These are phyloP conservation scores for Termitomyces sp. DNA, from an alignment of 768 basidiomycete species.

Conservation along the genomic window DNA sequence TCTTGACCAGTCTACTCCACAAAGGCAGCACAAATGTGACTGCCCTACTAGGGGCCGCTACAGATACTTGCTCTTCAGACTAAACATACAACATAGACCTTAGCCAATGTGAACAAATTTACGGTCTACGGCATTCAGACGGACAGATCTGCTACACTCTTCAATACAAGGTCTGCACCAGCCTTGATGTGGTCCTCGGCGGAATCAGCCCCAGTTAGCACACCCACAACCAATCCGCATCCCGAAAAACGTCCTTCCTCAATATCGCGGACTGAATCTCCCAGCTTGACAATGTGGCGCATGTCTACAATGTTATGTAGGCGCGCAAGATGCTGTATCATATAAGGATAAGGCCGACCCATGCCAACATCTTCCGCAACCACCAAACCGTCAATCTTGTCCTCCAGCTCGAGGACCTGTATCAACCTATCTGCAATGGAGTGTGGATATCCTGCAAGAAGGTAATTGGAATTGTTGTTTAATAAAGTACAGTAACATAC, in stretches of 20 bases:
- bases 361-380: slow-evolving; percentile 15
- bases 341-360: slow-evolving; percentile 14
- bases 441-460: slow-evolving; percentile 9
- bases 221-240: slow-evolving; percentile 12
- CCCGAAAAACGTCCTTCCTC: slow-evolving; percentile 13
- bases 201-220: slow-evolving; percentile 11
- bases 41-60: too few species aligned
- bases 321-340: slow-evolving; percentile 14
- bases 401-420: background rate
- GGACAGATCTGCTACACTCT: slow-evolving; percentile 9
- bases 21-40: too few species aligned
- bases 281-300: slow-evolving; percentile 10
- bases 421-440: slow-evolving; percentile 12
- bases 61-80: too few species aligned
- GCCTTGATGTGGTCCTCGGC: slow-evolving; percentile 8
- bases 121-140: background rate
- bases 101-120: too few species aligned
- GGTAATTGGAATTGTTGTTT: background rate
- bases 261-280: slow-evolving; percentile 12
- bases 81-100: too few species aligned
- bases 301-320: slow-evolving; percentile 10
- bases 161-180: slow-evolving; percentile 13
- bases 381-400: slow-evolving; percentile 11
- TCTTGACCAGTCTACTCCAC: background rate
- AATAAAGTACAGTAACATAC: background rate